Base-by-base conservation (phyloP, 2,329 filamentous ascomycete genomes). In the Mycosphaerella sp. region DNA sequence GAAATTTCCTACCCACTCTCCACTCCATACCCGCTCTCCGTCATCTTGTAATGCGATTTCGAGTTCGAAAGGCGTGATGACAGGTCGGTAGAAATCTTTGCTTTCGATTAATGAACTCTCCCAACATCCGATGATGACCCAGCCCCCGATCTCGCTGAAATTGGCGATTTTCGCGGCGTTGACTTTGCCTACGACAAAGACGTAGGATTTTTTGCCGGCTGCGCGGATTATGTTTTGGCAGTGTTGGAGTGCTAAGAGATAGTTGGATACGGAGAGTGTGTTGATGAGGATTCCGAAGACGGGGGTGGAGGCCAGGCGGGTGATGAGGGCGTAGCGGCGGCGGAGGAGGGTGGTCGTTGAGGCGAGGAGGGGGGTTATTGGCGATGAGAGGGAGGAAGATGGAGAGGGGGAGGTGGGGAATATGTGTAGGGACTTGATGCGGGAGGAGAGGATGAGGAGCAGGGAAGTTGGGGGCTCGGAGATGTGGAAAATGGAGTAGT, bases 111-210 rank as follows among this genome's bases (percentile, higher is more conserved):
- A 73, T 53, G 87, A 89, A 68, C 90, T 95, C 72, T 98, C 93
- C 93, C 93, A 98, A 70, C 93, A 98, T 2, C 93, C 91, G 8
- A 98, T 87, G 0, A 97, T 89, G 0, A 97, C 89, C 93, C 93
- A 98, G 13, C 89, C 91, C 39, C 89, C 91, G 4, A 98, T 81
- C 69, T 98, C 93, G 52, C 86, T 82, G 71, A 98, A 98, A 70
- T 98, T 98, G 43, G 93, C 93, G 17, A 98, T 78, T 69, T 98
- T 98, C 34, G 90, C 91, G 0, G 90, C 85, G 65, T 97, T 98
- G 21, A 98, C 77, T 68, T 97, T 97, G 53, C 93, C 93, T 0
- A 98, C 93, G 1, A 98, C 93, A 42, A 98, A 88, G 1, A 91
- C 88, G 68, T 98, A 98, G 67, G 82, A 86, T 73, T 97, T 98